Evolutionary conservation across 106 monocot genomes (phyloP), one percentile per base, ranked within the genome.

Genomic region (Phalaenopsis aphrodite): DNA sequence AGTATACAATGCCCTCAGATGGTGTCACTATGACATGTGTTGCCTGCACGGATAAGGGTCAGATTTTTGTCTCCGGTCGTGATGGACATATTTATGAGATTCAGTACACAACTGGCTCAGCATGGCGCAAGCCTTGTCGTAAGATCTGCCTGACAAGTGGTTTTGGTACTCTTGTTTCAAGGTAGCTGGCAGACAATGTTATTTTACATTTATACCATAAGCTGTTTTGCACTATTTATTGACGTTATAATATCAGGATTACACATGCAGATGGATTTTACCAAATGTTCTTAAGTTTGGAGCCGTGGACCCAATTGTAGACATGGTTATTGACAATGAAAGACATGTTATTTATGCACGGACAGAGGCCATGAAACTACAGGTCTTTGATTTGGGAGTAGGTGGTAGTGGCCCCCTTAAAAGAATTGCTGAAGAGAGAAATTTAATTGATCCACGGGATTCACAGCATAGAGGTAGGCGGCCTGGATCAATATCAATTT

Each of bases 61-160:
- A 86, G 36, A 94, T 94, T 84, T 98, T 88, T 68, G 76, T 94
- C 41, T 84, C 98, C 75, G 98, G 94, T n/a, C 94, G 94, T 66
- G 92, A 98, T 86, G 94, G 98, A 3, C 94, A 98, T 71, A 89
- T 98, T 15, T 98, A 98, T 85, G 94, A 98, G 77, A 81, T 98
- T 47, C 88, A 89, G 55, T 98, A 94, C 81, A 80, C 92, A 74
- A 83, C 85, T 83, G 94, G 98, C 23, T 92, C 98, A 58, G 87
- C 86, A 10, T 98, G 98, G 98, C 87, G 86, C 69, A 98, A 98
- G 76, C 86, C 87, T 67, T 98, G 94, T 68, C 87, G 92, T 68
- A 91, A 87, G 79, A 77, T 98, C 75, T 98, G 98, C 82, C 87
- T 94, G 12, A 98, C 98, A 30, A 79, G 89, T 46, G 91, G 94